Conservation (phyloP, 2,329 filamentous ascomycete species). For the Cadophora sp. region DNA sequence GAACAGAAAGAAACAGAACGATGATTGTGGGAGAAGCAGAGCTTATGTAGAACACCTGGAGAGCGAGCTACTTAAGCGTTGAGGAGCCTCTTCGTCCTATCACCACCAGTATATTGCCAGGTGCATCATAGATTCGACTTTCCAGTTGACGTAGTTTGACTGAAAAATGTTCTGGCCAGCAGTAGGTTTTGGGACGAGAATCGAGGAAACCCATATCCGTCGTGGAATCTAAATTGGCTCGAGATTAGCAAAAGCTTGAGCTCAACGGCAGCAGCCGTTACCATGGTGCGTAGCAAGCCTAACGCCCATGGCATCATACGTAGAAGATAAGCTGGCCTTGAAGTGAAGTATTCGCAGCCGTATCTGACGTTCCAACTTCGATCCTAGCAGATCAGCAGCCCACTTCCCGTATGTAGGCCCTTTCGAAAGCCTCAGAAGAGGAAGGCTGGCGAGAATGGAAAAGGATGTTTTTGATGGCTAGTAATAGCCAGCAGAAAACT, state of each 20-base stretch:
- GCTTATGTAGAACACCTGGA: no score
- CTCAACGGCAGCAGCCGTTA: background rate
- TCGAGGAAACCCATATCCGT: no score
- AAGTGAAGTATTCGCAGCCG: background rate
- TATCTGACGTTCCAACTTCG: background rate
- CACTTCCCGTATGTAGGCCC: background rate
- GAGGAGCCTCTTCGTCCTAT: background rate
- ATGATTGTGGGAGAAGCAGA: background rate
- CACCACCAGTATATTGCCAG: background rate
- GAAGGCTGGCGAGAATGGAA: background rate
- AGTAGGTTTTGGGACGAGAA: background rate
- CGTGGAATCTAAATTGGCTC: background rate
- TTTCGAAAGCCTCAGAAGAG: background rate
- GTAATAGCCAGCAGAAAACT: background rate
- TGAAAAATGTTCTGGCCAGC: background rate
- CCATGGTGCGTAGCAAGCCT: background rate
- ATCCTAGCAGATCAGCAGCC: background rate
- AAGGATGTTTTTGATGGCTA: background rate
- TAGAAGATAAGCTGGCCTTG: background rate
- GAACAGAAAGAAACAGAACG: background rate
- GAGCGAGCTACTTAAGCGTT: background rate
- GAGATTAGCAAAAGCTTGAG: background rate
- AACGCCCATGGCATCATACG: background rate
- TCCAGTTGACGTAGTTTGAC: background rate
- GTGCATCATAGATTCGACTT: background rate